phyloP scores from a whole-genome alignment of 164 flowering plant species.

The Piper longum region DNA sequence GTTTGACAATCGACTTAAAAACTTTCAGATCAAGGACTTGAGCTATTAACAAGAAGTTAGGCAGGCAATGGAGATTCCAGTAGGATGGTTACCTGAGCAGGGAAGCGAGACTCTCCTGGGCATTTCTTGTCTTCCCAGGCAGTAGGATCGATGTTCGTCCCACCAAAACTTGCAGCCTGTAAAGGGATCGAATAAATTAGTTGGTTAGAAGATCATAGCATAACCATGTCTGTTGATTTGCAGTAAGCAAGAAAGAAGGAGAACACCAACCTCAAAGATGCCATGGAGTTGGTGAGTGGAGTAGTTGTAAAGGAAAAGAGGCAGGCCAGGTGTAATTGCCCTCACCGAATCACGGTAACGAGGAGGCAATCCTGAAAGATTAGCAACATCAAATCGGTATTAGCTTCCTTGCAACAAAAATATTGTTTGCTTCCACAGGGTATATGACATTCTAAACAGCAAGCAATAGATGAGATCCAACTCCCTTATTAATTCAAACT shows the following conservation, averaged over 20 bases:
- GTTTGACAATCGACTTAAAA: background rate
- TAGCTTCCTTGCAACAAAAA: background rate
- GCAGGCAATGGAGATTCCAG: background rate
- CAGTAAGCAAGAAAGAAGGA: background rate
- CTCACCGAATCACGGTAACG: slow-evolving; percentile 90
- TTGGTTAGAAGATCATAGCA: background rate
- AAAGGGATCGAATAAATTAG: background rate
- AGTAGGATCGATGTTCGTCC: slow-evolving; percentile 74
- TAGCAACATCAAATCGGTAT: background rate
- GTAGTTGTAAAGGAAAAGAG: slow-evolving; percentile 95
- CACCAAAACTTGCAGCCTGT: slow-evolving; percentile 95
- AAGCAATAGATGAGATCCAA: background rate
- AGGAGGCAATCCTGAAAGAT: slow-evolving; percentile 66
- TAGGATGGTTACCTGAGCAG: slow-evolving; percentile 59
- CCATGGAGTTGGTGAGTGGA: slow-evolving; percentile 99
- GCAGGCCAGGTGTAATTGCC: slow-evolving; percentile 85
- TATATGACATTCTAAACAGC: background rate
- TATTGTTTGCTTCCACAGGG: background rate
- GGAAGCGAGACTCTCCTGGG: slow-evolving; percentile 85
- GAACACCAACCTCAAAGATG: slow-evolving; percentile 62
- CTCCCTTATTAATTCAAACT: background rate
- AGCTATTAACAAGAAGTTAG: background rate
- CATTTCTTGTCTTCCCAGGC: slow-evolving; percentile 98
- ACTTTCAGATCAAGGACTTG: background rate
- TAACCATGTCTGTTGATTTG: background rate